Evolutionary conservation across 306 rosid genomes (phyloP).

Genomic region (Astragalus membranaceus): DNA sequence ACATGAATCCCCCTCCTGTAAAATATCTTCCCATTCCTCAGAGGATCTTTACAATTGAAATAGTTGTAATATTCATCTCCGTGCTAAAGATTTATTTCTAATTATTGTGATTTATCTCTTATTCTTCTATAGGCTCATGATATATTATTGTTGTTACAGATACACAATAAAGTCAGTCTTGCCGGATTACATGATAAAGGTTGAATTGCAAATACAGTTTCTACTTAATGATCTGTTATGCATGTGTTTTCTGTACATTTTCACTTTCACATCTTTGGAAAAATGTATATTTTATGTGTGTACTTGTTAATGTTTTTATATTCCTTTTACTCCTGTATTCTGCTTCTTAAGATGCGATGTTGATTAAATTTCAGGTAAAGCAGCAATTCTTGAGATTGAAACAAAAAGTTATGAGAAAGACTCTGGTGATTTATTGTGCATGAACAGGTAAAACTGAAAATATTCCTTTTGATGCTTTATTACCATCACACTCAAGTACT

Average conservation of each 20-base stretch:
- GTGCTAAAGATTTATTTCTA: not conserved
- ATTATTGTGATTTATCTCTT: not conserved
- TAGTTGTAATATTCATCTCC: not conserved
- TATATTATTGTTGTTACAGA: constrained; percentile 41
- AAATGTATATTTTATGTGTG: not conserved
- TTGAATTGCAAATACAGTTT: constrained; percentile 29
- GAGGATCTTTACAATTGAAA: not conserved
- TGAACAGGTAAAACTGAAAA: constrained; percentile 61
- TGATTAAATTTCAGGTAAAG: constrained; percentile 64
- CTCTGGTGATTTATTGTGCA: constrained; percentile 76
- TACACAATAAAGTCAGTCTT: constrained; percentile 53
- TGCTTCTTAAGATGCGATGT: constrained; percentile 7
- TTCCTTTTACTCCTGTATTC: not conserved
- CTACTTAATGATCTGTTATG: constrained; percentile 4
- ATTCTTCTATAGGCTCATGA: constrained; percentile 21
- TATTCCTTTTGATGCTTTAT: constrained; percentile 1
- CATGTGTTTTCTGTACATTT: constrained; percentile 10
- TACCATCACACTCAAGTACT: constrained; percentile 24
- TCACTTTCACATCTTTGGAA: constrained; percentile 10
- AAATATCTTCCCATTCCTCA: not conserved
- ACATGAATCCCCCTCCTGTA: not conserved
- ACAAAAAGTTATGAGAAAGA: constrained; percentile 77
- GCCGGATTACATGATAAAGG: constrained; percentile 98
- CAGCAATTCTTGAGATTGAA: constrained; percentile 88
- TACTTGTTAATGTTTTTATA: not conserved